Conservation (phyloP, 2,329 filamentous ascomycete genomes). For the Zopfia rhizophila region DNA sequence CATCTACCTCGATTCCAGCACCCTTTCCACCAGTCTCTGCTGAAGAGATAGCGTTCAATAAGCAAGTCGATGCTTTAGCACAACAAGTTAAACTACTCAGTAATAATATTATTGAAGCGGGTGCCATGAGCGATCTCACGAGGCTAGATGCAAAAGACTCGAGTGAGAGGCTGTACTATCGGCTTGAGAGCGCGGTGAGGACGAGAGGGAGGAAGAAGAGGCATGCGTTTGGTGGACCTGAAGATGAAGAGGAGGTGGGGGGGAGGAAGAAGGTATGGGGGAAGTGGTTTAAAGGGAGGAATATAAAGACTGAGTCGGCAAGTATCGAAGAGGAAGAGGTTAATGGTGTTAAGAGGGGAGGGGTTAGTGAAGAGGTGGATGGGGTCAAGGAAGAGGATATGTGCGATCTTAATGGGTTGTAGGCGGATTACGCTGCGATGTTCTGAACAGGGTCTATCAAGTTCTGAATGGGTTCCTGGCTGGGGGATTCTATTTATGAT, state of each 20-base stretch:
- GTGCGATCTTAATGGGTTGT: not conserved
- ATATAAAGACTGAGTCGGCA: conserved; percentile 7
- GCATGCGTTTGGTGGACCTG: conserved; percentile 50
- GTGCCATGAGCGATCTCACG: conserved; percentile 64
- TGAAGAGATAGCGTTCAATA: conserved; percentile 70
- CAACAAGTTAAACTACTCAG: conserved; percentile 58
- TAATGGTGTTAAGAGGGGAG: not conserved
- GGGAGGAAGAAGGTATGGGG: conserved; percentile 53
- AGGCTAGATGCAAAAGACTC: conserved; percentile 81
- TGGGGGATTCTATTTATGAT: not conserved
- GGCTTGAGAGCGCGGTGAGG: conserved; percentile 76
- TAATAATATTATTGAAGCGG: conserved; percentile 75
- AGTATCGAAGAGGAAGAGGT: conserved; percentile 7
- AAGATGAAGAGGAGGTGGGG: conserved; percentile 56
- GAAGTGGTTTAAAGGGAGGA: conserved; percentile 24
- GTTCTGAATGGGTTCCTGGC: not conserved
- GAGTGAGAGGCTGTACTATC: conserved; percentile 78
- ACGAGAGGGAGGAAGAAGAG: conserved; percentile 62
- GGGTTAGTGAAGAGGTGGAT: not conserved
- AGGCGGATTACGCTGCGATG: not conserved
- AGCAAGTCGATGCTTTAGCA: conserved; percentile 74
- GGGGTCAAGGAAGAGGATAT: not conserved
- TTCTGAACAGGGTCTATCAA: no score
- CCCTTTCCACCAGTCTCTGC: conserved; percentile 17
- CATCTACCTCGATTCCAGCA: conserved; percentile 15